phyloP scores from a whole-genome alignment of 176 grass and related monocot genomes.

The Oryza australiensis region DNA sequence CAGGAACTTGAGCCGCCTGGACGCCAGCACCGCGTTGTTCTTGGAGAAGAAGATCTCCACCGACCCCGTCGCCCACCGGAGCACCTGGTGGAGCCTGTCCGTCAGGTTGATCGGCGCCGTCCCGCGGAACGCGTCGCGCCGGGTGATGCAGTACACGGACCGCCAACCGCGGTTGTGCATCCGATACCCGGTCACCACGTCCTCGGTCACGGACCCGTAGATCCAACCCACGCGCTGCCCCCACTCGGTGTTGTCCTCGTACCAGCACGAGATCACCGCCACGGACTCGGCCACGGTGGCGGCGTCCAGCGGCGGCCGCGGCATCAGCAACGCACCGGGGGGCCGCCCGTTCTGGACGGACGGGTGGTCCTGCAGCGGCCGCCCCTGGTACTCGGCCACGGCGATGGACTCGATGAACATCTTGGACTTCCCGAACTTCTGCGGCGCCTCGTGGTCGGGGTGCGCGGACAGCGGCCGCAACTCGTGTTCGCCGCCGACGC shows the following conservation, averaged over 20 bases:
- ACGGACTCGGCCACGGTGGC: constrained; percentile 66
- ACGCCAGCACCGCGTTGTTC: constrained; percentile 83
- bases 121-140: constrained; percentile 79
- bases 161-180: constrained; percentile 98
- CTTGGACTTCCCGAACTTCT: constrained; percentile 67
- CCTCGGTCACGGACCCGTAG: constrained; percentile 91
- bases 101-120: constrained; percentile 97
- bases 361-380: constrained; percentile 80
- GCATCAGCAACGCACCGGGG: constrained; percentile 56
- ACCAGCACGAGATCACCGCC: constrained; percentile 90
- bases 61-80: constrained; percentile 89
- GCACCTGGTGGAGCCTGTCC: constrained; percentile 91
- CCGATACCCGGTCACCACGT: constrained; percentile 86
- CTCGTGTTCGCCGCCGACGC: constrained; percentile 12
- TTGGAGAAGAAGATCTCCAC: constrained; percentile 95
- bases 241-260: constrained; percentile 88
- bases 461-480: constrained; percentile 32
- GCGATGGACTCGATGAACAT: constrained; percentile 66
- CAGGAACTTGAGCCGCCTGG: constrained; percentile 78
- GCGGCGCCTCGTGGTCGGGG: constrained; percentile 57
- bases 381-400: constrained; percentile 84
- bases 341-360: constrained; percentile 74
- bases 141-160: constrained; percentile 94
- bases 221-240: constrained; percentile 81
- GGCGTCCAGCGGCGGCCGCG: constrained; percentile 57